phyloP scores from a whole-genome alignment of 108 stramenopile species.

The Nannochloropsis granulata region DNA sequence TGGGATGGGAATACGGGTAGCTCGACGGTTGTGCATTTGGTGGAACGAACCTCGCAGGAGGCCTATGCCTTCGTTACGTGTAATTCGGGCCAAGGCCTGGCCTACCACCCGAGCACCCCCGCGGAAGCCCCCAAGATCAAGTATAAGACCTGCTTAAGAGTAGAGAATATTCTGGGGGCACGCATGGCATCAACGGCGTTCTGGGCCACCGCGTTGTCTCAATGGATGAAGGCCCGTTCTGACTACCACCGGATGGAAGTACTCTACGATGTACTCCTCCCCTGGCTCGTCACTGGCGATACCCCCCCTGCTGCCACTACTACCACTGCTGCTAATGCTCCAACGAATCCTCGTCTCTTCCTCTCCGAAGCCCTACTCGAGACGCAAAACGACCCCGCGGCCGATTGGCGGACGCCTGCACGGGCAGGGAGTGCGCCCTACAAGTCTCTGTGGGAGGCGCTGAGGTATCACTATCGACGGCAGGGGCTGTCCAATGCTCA shows the following conservation, averaged over 20 bases:
- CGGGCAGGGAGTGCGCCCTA: background rate
- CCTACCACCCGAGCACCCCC: background rate
- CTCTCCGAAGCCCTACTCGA: background rate
- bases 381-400: background rate
- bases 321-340: too few relatives aligned
- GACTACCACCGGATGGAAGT: slow-evolving; percentile 4
- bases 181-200: background rate
- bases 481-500: background rate
- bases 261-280: slow-evolving; percentile 9
- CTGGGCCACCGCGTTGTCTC: background rate
- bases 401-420: background rate
- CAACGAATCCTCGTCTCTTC: background rate
- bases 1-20: background rate
- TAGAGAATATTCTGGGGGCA: background rate
- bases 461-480: background rate
- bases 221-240: background rate
- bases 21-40: background rate
- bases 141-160: slow-evolving; percentile 13
- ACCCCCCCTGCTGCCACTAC: background rate
- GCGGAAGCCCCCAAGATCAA: slow-evolving; percentile 11
- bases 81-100: background rate
- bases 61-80: background rate
- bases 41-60: background rate
- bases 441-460: background rate
- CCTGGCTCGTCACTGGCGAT: background rate